Base-by-base conservation (phyloP, 495 filamentous ascomycete genomes). In the Tuber aestivum region DNA sequence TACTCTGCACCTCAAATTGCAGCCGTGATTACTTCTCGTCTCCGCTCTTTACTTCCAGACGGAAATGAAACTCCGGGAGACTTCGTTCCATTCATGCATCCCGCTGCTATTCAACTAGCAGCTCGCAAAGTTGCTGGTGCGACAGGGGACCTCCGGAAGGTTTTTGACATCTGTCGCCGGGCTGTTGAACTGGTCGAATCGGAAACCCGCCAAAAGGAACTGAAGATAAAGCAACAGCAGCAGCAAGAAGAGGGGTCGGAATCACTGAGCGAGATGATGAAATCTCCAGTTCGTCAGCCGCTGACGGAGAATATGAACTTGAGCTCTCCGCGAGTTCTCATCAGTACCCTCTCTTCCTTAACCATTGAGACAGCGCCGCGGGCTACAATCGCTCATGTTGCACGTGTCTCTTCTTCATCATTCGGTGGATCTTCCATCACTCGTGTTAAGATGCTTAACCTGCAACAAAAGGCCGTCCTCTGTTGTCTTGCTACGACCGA, bases 391-490 rank as follows among this genome's bases (percentile, higher is more conserved):
- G 90, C 90, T 1, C 96, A 99, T 79, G 88, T 99, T 70, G 95
- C 94, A 76, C 92, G 92, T 71, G 90, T 98, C 77, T 94, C 96
- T 0, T 91, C 95, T 0, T 87, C 93, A 0, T 90, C 92, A 27
- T 95, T 98, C 78, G 91, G 92, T 79, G 93, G 97, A 79, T 94
- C 93, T 45, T 90, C 93, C 20, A 87, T 86, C 18, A 92, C 97
- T 77, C 89, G 95, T 73, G 88, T 99, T 9, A 91, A 92, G 84
- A 89, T 89, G 1, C 87, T 99, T 68, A 98, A 97, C 81, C 87
- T 98, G 0, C 95, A 99, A 80, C 96, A 98, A 86, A 99, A 97
- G 84, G 95, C 94, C 4, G 94, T 93, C 12, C 88, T 99, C 38
- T 98, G 96, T 84, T 88, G 94, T 0, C 86, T 98, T 41, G 86